A percentile compares a stretch with the other conserved stretches of the same genome.
phyloP scores from a whole-genome alignment of 768 basidiomycete genomes.

The Amanita molliuscula region DNA sequence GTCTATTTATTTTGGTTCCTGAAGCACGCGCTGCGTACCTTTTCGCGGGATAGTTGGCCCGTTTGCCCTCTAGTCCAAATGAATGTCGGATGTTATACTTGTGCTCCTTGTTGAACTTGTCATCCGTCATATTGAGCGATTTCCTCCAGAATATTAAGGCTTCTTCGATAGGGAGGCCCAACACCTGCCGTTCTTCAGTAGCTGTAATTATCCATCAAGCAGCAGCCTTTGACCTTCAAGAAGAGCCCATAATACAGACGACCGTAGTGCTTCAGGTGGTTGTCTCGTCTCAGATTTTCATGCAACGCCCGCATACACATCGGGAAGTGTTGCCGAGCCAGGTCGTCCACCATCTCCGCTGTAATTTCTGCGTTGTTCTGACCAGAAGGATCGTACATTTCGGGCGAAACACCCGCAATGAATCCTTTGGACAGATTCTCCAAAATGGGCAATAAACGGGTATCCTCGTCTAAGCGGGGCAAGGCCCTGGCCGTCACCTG shows the following conservation, averaged over 20 bases:
- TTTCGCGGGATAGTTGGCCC: conserved; percentile 90
- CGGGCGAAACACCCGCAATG: conserved; percentile 80
- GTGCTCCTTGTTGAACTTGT: conserved; percentile 97
- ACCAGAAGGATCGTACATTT: conserved; percentile 53
- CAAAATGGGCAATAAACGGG: conserved; percentile 80
- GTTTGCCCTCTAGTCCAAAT: conserved; percentile 89
- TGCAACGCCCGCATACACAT: conserved; percentile 92
- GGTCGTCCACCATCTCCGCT: conserved; percentile 89
- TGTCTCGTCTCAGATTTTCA: conserved; percentile 61
- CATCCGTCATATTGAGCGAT: conserved; percentile 77
- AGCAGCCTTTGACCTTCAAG: conserved; percentile 58
- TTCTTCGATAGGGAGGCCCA: conserved; percentile 92
- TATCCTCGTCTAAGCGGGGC: conserved; percentile 90
- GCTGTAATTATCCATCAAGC: neutral
- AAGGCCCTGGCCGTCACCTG: conserved; percentile 80
- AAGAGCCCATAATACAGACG: conserved; percentile 89
- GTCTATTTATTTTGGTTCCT: neutral
- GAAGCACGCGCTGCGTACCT: conserved; percentile 37
- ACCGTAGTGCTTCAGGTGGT: conserved; percentile 89
- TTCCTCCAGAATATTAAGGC: conserved; percentile 89
- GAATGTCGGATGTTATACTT: conserved; percentile 95
- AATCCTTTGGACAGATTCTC: conserved; percentile 91
- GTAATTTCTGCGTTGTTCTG: conserved; percentile 58
- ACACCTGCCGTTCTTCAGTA: conserved; percentile 41
- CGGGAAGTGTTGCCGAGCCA: conserved; percentile 86